Base-by-base conservation (phyloP, 345 rosid species). In the Firmiana major region DNA sequence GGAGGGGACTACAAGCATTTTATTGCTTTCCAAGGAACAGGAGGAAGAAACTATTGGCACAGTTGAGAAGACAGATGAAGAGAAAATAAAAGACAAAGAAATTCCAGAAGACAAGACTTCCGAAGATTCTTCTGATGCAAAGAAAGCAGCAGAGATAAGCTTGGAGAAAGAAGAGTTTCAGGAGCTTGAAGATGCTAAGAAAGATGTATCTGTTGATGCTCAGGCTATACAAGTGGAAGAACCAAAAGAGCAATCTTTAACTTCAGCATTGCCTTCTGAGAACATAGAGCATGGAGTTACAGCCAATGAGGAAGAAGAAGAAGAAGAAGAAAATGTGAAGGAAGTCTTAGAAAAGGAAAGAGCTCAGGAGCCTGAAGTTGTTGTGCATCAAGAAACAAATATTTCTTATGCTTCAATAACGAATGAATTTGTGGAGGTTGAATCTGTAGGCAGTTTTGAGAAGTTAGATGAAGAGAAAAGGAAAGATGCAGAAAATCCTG, bases 1-100 rank as follows among this genome's bases (percentile, higher is more conserved):
- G 48, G 87, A 74, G 77, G 66, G 78, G 78, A 63, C 78, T 70
- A 74, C 75, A 83, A 48, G 88, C 60, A 63, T 21, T 9, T 31
- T 34, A 28, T 19, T 21, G 28, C 31, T 51, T 63, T 49, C 71
- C 31, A 12, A 43, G 21, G 78, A 75, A 55, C 17, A 57, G 72
- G 51, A 76, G 51, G 55, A n/a, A 48, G 78, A 76, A 49, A 31
- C 34, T 31, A 31, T 31, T 1, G 3, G 34, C 34, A 31, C 3
- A 3, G 40, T 59, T 43, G 43, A 59, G 46, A 66, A 66, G 71
- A 66, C 7, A 40, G 31, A 66, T 21, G 51, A 66, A 11, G 51
- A 66, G 49, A 64, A 63, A 26, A 36, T 49, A 51, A 65, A 22
- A 17, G 72, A 64, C 49, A 38, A 28, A 26, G 71, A n/a, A 7